phyloP scores from a whole-genome alignment of 2,329 filamentous ascomycete species.

The Fusarium sp. region DNA sequence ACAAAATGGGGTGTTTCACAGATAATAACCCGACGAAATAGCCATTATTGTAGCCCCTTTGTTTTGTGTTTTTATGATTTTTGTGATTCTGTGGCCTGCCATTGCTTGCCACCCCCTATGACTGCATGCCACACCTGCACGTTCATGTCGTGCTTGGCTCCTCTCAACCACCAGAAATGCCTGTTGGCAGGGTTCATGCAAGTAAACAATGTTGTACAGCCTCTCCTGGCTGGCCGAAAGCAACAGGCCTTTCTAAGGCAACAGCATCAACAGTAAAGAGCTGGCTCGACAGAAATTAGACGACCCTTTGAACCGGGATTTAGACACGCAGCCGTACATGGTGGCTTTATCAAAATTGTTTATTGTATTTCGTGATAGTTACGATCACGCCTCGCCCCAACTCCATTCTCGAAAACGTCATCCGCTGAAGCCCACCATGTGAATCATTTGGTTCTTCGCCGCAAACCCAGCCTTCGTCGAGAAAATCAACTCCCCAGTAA shows the following conservation, averaged over 20 bases:
- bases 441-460: not conserved
- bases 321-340: too few relatives aligned
- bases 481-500: slow-evolving; percentile 36
- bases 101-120: slow-evolving; percentile 7
- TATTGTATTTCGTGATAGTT: slow-evolving; percentile 1
- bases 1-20: too few relatives aligned
- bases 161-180: slow-evolving; percentile 6
- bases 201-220: not conserved
- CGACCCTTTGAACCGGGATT: too few relatives aligned
- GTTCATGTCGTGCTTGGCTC: slow-evolving; percentile 6
- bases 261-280: not conserved
- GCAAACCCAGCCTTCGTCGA: not conserved
- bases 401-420: not conserved
- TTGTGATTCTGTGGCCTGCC: not conserved
- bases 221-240: not conserved
- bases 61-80: not conserved
- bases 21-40: too few relatives aligned
- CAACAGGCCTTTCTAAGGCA: not conserved
- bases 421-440: not conserved
- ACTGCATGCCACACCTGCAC: slow-evolving; percentile 7
- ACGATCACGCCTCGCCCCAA: not conserved
- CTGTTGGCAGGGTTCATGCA: slow-evolving; percentile 4
- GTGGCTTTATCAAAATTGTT: not conserved
- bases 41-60: not conserved
- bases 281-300: too few relatives aligned